A percentile compares a stretch with the other conserved stretches of the same genome.
These are phyloP conservation scores for Lachancea cidri DNA, from an alignment of 805 yeast species.

Conservation along the genomic window DNA sequence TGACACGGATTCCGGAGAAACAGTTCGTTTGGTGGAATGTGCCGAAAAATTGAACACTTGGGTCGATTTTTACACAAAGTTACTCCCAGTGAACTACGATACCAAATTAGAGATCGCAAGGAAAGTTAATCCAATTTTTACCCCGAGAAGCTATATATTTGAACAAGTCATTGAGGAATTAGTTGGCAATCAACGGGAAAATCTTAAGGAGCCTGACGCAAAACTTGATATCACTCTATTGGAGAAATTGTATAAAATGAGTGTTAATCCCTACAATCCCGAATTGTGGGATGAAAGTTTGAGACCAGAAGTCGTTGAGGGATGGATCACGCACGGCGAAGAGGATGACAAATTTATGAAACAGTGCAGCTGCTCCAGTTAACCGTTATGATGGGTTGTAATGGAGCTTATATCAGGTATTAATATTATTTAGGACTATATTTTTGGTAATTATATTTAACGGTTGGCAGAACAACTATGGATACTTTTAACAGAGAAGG, in stretches of 20 bases:
- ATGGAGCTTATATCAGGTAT: too few species aligned
- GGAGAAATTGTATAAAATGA: constrained; percentile 63
- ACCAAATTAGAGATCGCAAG: constrained; percentile 41
- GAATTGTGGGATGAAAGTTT: constrained; percentile 55
- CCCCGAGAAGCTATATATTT: constrained; percentile 81
- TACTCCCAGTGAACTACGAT: constrained; percentile 36
- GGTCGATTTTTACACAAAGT: constrained; percentile 44
- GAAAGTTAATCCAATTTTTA: constrained; percentile 65
- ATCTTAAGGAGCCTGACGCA: constrained; percentile 27
- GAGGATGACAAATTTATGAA: constrained; percentile 53
- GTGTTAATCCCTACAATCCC: constrained; percentile 66
- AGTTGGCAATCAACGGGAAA: constrained; percentile 46
- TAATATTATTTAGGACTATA: too few species aligned
- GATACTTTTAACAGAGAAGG: too few species aligned
- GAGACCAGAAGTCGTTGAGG: constrained; percentile 49
- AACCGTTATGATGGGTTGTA: too few species aligned
- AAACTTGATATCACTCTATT: constrained; percentile 38
- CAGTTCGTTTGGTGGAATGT: constrained; percentile 36
- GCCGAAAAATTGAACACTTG: constrained; percentile 42
- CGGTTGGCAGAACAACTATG: too few species aligned
- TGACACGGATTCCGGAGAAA: constrained; percentile 34
- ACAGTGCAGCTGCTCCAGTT: constrained; percentile 69
- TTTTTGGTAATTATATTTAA: too few species aligned
- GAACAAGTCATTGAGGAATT: constrained; percentile 69
- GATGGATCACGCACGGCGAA: constrained; percentile 49